Evolutionary conservation across 208 protist species (phyloP).

Genomic region (Naegleria fowleri): DNA sequence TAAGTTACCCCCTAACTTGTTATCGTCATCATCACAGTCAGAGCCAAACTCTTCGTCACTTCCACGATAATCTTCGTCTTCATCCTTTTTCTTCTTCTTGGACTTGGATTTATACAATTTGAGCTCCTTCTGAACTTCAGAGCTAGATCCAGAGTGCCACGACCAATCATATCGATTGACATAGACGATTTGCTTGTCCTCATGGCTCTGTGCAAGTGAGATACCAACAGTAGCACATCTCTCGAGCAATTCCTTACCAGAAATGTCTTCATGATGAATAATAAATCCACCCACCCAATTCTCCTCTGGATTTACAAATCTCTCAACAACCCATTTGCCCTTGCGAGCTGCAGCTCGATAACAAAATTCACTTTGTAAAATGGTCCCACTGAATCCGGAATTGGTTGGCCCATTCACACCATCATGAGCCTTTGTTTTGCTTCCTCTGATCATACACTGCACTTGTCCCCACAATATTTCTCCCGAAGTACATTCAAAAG

Average conservation of each 20-base stretch:
- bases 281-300: neutral
- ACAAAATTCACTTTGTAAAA: neutral
- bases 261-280: neutral
- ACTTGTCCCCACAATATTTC: neutral
- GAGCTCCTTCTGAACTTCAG: neutral
- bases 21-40: neutral
- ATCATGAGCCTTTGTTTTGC: neutral
- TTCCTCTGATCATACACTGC: neutral
- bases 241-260: neutral
- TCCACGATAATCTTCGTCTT: neutral
- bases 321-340: neutral
- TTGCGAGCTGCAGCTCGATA: neutral
- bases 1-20: neutral
- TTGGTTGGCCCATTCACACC: neutral
- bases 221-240: neutral
- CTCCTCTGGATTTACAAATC: neutral
- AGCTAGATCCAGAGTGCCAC: neutral
- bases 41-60: neutral
- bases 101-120: neutral
- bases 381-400: neutral
- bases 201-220: neutral
- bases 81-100: neutral
- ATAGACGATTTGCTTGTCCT: neutral
- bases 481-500: neutral
- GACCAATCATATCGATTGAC: neutral